These are phyloP conservation scores for Dujonia santamariae DNA, from an alignment of 1,139 yeast species.

Conservation along the genomic window DNA sequence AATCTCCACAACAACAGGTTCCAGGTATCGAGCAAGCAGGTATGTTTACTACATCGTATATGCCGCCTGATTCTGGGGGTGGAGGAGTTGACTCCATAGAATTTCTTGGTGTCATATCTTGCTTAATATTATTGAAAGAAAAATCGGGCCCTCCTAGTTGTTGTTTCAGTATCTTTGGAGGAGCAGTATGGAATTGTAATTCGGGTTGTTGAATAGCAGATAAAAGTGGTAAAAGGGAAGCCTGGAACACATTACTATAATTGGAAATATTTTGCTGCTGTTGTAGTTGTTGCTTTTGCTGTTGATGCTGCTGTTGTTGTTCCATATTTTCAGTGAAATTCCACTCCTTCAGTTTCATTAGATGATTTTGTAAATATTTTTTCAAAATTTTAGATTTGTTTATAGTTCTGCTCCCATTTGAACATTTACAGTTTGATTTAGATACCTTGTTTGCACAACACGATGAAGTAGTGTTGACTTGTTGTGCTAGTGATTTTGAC, in stretches of 20 bases:
- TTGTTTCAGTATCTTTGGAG: background rate
- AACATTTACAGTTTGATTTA: conserved; percentile 8
- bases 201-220: conserved; percentile 3
- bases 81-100: too few species aligned
- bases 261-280: conserved; percentile 1
- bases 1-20: conserved; percentile 46
- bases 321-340: background rate
- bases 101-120: too few species aligned
- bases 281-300: conserved; percentile 1
- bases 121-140: too few species aligned
- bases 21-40: conserved; percentile 49
- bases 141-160: too few species aligned
- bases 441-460: conserved; percentile 25
- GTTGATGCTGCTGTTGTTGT: background rate
- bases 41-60: conserved; percentile 26
- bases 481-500: too few species aligned
- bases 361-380: conserved; percentile 29
- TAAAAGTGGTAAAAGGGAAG: background rate
- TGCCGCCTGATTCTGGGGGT: background rate
- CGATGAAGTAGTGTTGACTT: conserved; percentile 19
- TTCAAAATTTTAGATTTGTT: conserved; percentile 37
- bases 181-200: conserved; percentile 1
- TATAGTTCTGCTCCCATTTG: conserved; percentile 15
- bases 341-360: conserved; percentile 10
- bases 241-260: background rate